Evolutionary conservation across 116 monocot genomes (phyloP), one percentile per base, ranked within the genome.

Genomic region (Zostera marina): DNA sequence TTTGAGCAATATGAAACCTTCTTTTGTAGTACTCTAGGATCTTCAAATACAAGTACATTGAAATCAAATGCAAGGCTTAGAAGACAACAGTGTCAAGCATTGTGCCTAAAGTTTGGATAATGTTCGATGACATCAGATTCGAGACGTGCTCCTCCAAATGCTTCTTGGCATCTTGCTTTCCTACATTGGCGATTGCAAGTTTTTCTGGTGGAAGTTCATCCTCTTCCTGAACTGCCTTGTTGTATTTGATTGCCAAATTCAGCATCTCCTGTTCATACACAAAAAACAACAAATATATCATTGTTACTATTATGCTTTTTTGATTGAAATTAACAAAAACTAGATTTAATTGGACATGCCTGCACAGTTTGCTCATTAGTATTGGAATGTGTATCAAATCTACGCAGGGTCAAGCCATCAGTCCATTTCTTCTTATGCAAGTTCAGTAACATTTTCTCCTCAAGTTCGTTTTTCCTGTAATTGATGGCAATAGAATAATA

Each of bases 401-500:
- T 77, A 56, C 65, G 40, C 32, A 83, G 46, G 4, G 76, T 87
- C 65, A 87, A 61, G 8, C 92, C 87, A 72, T 92, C 92, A 7
- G 92, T 83, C 92, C 92, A 92, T 63, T 87, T 84, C 77, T 87
- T 83, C 68, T 92, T 87, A 49, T 81, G 81, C 58, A 92, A 60
- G 43, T 88, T 94, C 44, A 94, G 68, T 47, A 94, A 46, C 94
- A 88, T 94, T 62, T 94, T 94, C 69, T 94, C 88, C 61, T 94
- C 94, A 8, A 88, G 81, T 68, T 85, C 91, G 68, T 91, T 91
- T 48, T 85, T 91, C 49, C 88, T 63, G 67, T 94, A 94, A 45
- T 88, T 94, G 22, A 94, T 94, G 20, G 79, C 94, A 66, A 94
- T 88, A 0, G 94, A 94, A 67, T 94, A 94, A 68, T 91, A 91